Evolutionary conservation across 2,329 filamentous ascomycete species (phyloP).

Genomic region (Talaromyces sp.): DNA sequence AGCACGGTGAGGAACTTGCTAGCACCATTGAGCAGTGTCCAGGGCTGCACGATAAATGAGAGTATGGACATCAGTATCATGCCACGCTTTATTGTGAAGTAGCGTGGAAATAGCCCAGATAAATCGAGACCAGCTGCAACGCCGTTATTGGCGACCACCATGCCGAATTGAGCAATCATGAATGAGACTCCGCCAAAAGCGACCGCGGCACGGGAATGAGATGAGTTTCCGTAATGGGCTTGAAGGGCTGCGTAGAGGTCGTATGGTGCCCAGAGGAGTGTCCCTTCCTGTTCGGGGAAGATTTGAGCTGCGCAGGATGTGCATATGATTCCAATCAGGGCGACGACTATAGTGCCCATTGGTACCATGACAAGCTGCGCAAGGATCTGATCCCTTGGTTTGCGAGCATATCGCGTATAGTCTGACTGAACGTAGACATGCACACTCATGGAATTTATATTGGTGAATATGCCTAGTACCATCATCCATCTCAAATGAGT

Average conservation of each 20-base stretch:
- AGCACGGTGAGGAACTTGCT: slow-evolving; percentile 9
- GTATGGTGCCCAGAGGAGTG: slow-evolving; percentile 1
- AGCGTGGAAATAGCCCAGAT: slow-evolving; percentile 11
- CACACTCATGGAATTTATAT: slow-evolving; percentile 7
- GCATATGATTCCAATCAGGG: slow-evolving; percentile 4
- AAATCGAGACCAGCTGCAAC: slow-evolving; percentile 10
- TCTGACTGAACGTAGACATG: slow-evolving; percentile 3
- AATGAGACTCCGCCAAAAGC: neutral
- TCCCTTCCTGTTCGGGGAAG: slow-evolving; percentile 1
- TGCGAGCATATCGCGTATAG: slow-evolving; percentile 10
- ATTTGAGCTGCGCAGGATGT: slow-evolving; percentile 8
- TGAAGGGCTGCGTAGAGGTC: neutral
- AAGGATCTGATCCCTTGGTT: neutral
- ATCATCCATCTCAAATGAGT: slow-evolving; percentile 11
- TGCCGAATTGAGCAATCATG: slow-evolving; percentile 10
- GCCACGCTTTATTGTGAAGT: slow-evolving; percentile 12
- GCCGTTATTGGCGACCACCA: slow-evolving; percentile 7
- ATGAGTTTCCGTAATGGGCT: slow-evolving; percentile 7
- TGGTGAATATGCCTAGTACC: slow-evolving; percentile 6
- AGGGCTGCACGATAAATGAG: slow-evolving; percentile 9
- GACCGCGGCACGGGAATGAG: slow-evolving; percentile 2
- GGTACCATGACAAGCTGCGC: neutral
- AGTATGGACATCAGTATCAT: slow-evolving; percentile 10
- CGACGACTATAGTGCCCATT: slow-evolving; percentile 1
- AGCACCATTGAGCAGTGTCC: slow-evolving; percentile 8